phyloP scores from a whole-genome alignment of 345 rosid genomes.

The Eucalyptus microcorys region DNA sequence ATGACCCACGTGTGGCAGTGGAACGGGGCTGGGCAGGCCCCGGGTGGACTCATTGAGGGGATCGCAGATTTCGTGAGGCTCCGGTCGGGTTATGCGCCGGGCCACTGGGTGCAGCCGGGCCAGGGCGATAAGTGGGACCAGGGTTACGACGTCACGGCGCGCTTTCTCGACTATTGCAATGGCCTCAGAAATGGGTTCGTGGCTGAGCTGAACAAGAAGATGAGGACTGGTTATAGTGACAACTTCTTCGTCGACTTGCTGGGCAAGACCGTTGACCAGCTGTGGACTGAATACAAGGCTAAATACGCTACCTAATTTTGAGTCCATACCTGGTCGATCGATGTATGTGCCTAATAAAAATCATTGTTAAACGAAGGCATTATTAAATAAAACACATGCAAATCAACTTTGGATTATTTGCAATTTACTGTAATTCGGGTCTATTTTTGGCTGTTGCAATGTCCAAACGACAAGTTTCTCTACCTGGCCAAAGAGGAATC shows the following conservation, averaged over 20 bases:
- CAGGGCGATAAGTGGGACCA: conserved; percentile 62
- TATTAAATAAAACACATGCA: neutral
- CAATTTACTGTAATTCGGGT: neutral
- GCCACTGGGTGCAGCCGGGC: conserved; percentile 57
- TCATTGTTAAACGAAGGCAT: neutral
- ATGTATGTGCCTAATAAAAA: neutral
- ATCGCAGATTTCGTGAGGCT: conserved; percentile 64
- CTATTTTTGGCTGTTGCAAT: neutral
- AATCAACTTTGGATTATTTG: neutral
- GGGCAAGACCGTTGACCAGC: conserved; percentile 47
- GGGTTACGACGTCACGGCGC: conserved; percentile 63
- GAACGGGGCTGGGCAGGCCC: conserved; percentile 40
- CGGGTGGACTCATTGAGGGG: conserved; percentile 47
- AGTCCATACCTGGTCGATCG: neutral
- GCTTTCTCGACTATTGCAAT: conserved; percentile 62
- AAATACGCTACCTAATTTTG: conserved; percentile 7
- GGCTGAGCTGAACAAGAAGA: conserved; percentile 57
- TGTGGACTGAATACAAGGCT: conserved; percentile 69
- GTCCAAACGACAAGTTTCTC: neutral
- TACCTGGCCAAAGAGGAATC: neutral
- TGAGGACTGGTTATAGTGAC: conserved; percentile 35
- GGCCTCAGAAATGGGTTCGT: conserved; percentile 46
- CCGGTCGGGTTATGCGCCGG: conserved; percentile 36
- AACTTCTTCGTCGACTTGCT: conserved; percentile 39
- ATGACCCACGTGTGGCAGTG: conserved; percentile 69